Evolutionary conservation across 176 grass and related monocot species (phyloP), one percentile per base, ranked within the genome.

Genomic region (Eragrostis nindensis): DNA sequence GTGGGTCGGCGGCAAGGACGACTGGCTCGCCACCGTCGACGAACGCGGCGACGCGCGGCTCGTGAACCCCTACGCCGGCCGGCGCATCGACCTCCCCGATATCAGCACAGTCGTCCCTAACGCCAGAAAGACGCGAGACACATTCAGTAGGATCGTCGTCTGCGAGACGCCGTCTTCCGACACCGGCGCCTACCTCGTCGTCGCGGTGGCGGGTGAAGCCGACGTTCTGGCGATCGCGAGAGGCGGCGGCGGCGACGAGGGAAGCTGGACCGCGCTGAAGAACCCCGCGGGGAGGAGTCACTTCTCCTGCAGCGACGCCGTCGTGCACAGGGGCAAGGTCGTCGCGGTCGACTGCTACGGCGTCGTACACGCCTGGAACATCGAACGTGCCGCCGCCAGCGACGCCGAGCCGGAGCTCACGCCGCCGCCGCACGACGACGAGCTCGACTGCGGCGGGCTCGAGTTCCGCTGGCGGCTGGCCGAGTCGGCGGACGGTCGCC

Each of bases 241-340:
- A 45, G 11, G 11, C 8, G 29, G 42, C 13, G 42, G 15, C 9
- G 49, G 59, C 7, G 74, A 46, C 40, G 14, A 46, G 7, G 45
- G 15, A 5, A n/a, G n/a, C n/a, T 76, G 74, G 74, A 47, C 74
- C 4, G 2, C 41, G 0, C 19, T 76, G 39, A 26, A 4, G n/a
- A 27, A 59, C 9, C 9, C 29, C 5, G 0, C 0, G 1, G 54
- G 11, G 24, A 0, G 11, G 10, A 45, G 4, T 5, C 8, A 4
- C 24, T 11, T 7, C 18, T 3, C 0, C 21, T 39, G n/a, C 18
- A 6, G 3, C n/a, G 53, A 61, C 26, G 75, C 43, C 53, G 11
- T 77, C 75, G 18, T 77, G 8, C 44, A 66, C 11, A 78, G 11
- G 61, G 44, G 75, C 11, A 66, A 52, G 60, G 75, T 50, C 18